These are phyloP conservation scores for Hypoxylon lienhwacheense DNA, from an alignment of 495 filamentous ascomycete species.

Conservation along the genomic window DNA sequence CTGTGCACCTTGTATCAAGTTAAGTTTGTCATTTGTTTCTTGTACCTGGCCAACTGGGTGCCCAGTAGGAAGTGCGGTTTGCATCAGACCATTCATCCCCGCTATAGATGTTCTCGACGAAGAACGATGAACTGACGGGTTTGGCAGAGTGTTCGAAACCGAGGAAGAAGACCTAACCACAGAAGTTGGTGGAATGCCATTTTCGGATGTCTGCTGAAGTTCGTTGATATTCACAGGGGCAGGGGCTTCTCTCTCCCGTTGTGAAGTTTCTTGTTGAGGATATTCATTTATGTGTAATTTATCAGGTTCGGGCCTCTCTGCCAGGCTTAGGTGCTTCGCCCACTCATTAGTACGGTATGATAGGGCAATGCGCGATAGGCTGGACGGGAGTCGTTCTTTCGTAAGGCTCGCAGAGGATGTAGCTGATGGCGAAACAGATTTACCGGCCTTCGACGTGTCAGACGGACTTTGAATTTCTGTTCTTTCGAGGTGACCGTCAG, in stretches of 20 bases:
- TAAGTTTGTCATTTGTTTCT: constrained; percentile 30
- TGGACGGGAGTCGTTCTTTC: constrained; percentile 54
- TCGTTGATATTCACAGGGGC: constrained; percentile 66
- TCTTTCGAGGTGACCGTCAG: constrained; percentile 8
- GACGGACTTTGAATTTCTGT: constrained; percentile 19
- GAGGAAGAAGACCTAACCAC: constrained; percentile 40
- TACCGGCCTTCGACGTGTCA: constrained; percentile 35
- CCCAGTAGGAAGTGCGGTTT: constrained; percentile 31
- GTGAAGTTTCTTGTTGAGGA: constrained; percentile 20
- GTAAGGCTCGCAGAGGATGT: constrained; percentile 50
- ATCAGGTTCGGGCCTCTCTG: constrained; percentile 76
- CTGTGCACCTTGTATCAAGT: constrained; percentile 17
- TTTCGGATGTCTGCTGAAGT: constrained; percentile 70
- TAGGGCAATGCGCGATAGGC: constrained; percentile 70
- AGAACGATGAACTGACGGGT: constrained; percentile 44
- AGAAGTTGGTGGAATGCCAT: constrained; percentile 44
- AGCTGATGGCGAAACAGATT: constrained; percentile 41
- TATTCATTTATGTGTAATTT: constrained; percentile 53
- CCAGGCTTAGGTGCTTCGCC: constrained; percentile 83
- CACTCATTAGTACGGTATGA: constrained; percentile 94
- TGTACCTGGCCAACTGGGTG: constrained; percentile 11
- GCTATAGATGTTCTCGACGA: constrained; percentile 47
- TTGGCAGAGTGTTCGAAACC: constrained; percentile 36
- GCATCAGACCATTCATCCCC: constrained; percentile 47
- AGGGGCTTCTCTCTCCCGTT: constrained; percentile 50